phyloP scores from a whole-genome alignment of 176 grass and related monocot species.

The Avena atlantica region DNA sequence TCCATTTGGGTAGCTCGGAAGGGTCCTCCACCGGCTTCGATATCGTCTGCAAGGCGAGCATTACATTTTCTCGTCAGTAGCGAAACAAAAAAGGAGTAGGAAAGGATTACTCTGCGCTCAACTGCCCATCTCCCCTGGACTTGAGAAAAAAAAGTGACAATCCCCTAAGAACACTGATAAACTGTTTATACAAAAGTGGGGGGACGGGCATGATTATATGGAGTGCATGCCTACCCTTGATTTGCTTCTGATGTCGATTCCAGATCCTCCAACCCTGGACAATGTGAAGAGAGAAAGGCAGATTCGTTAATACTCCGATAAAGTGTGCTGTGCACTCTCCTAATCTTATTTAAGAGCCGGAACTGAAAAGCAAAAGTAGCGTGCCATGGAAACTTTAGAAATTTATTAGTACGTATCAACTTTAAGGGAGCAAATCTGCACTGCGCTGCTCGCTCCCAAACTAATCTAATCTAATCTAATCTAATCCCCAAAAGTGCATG shows the following conservation, averaged over 20 bases:
- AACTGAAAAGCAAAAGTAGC: conserved; percentile 34
- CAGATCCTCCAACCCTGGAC: conserved; percentile 92
- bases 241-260: conserved; percentile 98
- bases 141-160: background rate
- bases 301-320: background rate
- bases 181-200: background rate
- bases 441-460: background rate
- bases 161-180: background rate
- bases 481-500: conserved; percentile 11
- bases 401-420: background rate
- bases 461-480: background rate
- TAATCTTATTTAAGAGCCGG: conserved; percentile 25
- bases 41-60: conserved; percentile 61
- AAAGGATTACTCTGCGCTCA: background rate
- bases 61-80: background rate
- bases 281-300: conserved; percentile 1
- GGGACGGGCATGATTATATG: background rate
- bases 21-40: conserved; percentile 83
- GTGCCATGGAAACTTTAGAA: too few species aligned
- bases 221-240: conserved; percentile 77
- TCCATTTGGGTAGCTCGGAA: conserved; percentile 95
- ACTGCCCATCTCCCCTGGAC: background rate
- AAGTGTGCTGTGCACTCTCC: background rate
- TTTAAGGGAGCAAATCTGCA: background rate
- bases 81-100: too few species aligned